These are phyloP conservation scores for Clonostachys rhizophaga DNA, from an alignment of 2,329 filamentous ascomycete species.

Conservation along the genomic window DNA sequence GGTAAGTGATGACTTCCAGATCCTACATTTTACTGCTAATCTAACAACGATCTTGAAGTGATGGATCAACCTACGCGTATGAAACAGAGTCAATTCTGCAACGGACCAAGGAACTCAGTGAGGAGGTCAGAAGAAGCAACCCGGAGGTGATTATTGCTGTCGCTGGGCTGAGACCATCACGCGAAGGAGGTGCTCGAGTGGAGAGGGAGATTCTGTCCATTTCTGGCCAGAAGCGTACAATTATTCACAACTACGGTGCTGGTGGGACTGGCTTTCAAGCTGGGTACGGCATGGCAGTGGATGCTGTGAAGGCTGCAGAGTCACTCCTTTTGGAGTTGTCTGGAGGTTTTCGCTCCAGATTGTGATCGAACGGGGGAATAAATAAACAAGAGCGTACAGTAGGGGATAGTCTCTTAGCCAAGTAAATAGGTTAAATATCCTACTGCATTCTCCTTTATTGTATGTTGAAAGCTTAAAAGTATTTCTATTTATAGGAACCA, in stretches of 20 bases:
- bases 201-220: slow-evolving; percentile 28
- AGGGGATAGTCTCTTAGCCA: no score
- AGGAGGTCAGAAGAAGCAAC: slow-evolving; percentile 13
- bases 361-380: not conserved
- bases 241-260: slow-evolving; percentile 39
- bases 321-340: not conserved
- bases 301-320: slow-evolving; percentile 15
- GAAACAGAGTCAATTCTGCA: slow-evolving; percentile 30
- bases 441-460: no score
- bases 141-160: slow-evolving; percentile 21
- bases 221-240: slow-evolving; percentile 9
- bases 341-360: not conserved
- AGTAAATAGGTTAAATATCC: no score
- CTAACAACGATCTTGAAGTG: slow-evolving; percentile 7
- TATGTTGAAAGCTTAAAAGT: no score
- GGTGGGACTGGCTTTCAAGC: slow-evolving; percentile 40
- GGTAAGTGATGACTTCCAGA: slow-evolving; percentile 10
- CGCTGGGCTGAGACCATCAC: slow-evolving; percentile 25
- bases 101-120: slow-evolving; percentile 22
- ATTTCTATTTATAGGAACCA: no score
- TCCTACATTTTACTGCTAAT: not conserved
- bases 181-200: slow-evolving; percentile 34
- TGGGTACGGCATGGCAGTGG: slow-evolving; percentile 30
- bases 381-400: no score
- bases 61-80: slow-evolving; percentile 24